Conservation (phyloP, 768 basidiomycete genomes). For the Mrakia frigida region DNA sequence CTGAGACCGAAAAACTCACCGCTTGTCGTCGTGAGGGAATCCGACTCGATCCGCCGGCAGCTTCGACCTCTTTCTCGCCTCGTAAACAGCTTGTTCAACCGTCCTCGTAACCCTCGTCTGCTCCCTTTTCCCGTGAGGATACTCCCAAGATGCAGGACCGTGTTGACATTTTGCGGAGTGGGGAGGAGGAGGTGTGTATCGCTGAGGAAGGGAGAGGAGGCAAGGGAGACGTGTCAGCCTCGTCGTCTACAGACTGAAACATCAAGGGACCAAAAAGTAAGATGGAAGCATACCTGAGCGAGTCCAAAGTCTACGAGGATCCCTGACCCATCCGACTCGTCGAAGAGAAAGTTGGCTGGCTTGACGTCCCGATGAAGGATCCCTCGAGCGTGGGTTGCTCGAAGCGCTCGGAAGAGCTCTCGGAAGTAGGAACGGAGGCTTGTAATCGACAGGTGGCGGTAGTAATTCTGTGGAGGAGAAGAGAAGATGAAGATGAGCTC, state of each 20-base stretch:
- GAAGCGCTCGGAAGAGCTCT: slow-evolving; percentile 81
- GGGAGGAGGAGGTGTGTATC: slow-evolving; percentile 40
- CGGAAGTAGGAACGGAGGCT: slow-evolving; percentile 81
- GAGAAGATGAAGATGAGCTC: background rate
- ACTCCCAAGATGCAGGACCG: slow-evolving; percentile 55
- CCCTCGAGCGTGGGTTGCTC: slow-evolving; percentile 75
- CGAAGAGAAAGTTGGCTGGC: slow-evolving; percentile 93
- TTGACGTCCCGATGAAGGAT: slow-evolving; percentile 97
- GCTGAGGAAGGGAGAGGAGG: slow-evolving; percentile 30
- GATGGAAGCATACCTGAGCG: slow-evolving; percentile 64
- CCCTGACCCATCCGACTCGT: slow-evolving; percentile 74
- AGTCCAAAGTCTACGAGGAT: slow-evolving; percentile 92
- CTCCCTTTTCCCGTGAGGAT: slow-evolving; percentile 64
- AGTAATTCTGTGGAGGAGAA: slow-evolving; percentile 56
- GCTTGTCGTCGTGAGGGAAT: slow-evolving; percentile 41
- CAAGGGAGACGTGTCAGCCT: background rate
- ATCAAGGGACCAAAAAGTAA: background rate
- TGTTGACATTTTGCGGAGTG: slow-evolving; percentile 60
- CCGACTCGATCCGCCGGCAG: slow-evolving; percentile 42
- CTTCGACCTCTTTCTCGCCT: slow-evolving; percentile 40
- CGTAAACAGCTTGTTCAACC: slow-evolving; percentile 44
- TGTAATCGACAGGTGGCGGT: slow-evolving; percentile 62
- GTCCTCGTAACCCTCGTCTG: slow-evolving; percentile 49
- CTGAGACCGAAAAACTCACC: slow-evolving; percentile 29
- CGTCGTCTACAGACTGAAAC: background rate